Base-by-base conservation (phyloP, 2,329 filamentous ascomycete genomes). In the Fusarium sp. region DNA sequence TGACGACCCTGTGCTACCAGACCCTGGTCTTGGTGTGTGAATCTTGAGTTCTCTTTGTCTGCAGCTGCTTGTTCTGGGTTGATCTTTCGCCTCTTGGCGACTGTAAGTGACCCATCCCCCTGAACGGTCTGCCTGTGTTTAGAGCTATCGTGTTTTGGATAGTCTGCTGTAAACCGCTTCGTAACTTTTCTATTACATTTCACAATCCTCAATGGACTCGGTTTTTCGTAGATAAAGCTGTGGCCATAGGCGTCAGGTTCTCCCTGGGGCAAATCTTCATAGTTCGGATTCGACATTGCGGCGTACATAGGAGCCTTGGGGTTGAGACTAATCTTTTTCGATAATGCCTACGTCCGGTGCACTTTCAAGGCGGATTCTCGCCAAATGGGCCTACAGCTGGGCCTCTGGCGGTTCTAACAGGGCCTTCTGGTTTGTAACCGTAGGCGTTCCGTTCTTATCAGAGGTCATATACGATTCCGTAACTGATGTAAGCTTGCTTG, bases 191-290 rank as follows among this genome's bases (percentile, higher is more conserved):
- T 58, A 12, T 50, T 46, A 37, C 79, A 79, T 75, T 87, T 89
- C 73, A 84, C 76, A 73, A 89, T 86, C 42, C 85, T 83, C 37
- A 89, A 76, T 14, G 88, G 87, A 35, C 81, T 81, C 20, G 86
- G 83, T 60, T 76, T 74, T 72, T 78, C 79, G 26, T 52, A 52
- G 15, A 35, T 27, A 73, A 42, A 75, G 60, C 64, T 63, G 12
- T 66, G 59, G 23, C 54, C 53, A 65, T 76, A 60, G 67, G 78
- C 64, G 74, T 75, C 69, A 77, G 81, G 68, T 73, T 79, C 80
- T 76, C 78, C 38, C 37, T 60, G 61, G 54, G 71, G 59, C 78
- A 73, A 18, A 70, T 78, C 57, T 53, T 75, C 45, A 65, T 69
- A 52, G 71, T 73, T 56, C 53, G 69, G 15, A 77, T 79, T 71